Evolutionary conservation across 345 rosid species (phyloP), one percentile per base, ranked within the genome.

Genomic region (Erysimum cheiranthoides): DNA sequence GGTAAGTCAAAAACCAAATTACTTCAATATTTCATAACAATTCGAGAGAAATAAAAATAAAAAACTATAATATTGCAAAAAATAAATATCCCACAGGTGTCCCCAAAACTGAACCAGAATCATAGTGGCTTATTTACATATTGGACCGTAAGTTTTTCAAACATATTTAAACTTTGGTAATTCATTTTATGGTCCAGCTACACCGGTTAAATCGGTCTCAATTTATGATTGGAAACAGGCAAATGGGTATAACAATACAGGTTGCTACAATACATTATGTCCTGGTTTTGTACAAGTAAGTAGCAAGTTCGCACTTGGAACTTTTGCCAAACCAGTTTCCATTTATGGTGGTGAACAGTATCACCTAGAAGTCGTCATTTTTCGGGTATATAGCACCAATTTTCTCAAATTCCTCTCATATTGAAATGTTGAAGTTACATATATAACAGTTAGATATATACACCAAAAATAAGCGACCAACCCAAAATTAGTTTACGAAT

Each of bases 231-330:
- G 10, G 5, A 49, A 51, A 52, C 49, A 65, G 72, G 25, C 58
- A 42, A 21, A 65, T 27, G 56, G 27, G 16, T 5, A 39, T 52
- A 32, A 47, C 21, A 50, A 16, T 11, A 50, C 71, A n/a, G 46
- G 71, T 63, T 74, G 71, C 57, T 74, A 28, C 56, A 74, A 53
- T 65, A 56, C 36, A 40, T 4, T 63, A n/a, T 54, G 78, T 66
- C 72, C 66, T 17, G 71, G 78, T 6, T 73, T 64, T 65, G 71
- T 73, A 17, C 78, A 73, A 42, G 58, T 53, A 10, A 74, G 57
- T 28, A 13, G 57, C 5, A 74, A 64, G 34, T 30, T 42, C 6
- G 16, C 72, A 54, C 71, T 56, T 40, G 78, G 78, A 16, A 3
- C 1, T 10, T 27, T 56, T 42, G 43, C 51, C 17, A 4, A 7